Percentiles rank a stretch among this genome's conserved stretches.
phyloP scores from a whole-genome alignment of 305 asterid species.

The Salvia sclarea region DNA sequence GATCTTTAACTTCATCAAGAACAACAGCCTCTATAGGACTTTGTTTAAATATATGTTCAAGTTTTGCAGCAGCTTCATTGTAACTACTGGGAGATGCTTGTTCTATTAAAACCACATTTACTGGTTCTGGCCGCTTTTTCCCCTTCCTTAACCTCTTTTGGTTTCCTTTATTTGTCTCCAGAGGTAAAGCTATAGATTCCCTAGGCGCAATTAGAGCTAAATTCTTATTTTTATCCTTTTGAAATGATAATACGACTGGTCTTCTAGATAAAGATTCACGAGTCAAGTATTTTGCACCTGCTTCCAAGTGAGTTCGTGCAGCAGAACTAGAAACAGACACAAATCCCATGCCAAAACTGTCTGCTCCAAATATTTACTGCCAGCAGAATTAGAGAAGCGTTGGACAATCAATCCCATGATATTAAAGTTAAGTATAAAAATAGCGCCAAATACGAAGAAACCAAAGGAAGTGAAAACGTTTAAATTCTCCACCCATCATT shows the following conservation, averaged over 20 bases:
- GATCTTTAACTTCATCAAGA: slow-evolving; percentile 40
- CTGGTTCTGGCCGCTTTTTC: slow-evolving; percentile 50
- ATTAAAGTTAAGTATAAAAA: not conserved
- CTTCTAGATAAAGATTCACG: slow-evolving; percentile 50
- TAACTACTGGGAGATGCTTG: slow-evolving; percentile 63
- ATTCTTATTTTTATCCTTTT: slow-evolving; percentile 54
- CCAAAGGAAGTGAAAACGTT: not conserved
- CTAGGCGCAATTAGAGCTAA: slow-evolving; percentile 51
- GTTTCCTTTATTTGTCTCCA: slow-evolving; percentile 54
- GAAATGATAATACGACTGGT: slow-evolving; percentile 56
- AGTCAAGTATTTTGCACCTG: slow-evolving; percentile 45
- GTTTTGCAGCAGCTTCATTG: slow-evolving; percentile 74
- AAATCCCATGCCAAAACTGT: slow-evolving; percentile 73
- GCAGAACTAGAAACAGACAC: slow-evolving; percentile 88
- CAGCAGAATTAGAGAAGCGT: slow-evolving; percentile 10
- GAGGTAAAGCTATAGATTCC: slow-evolving; percentile 51
- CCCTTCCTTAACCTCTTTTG: slow-evolving; percentile 50
- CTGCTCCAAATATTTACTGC: slow-evolving; percentile 27
- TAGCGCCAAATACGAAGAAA: not conserved
- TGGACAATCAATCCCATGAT: not conserved
- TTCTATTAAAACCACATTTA: slow-evolving; percentile 49
- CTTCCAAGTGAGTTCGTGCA: slow-evolving; percentile 64
- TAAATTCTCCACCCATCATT: not conserved
- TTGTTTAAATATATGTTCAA: slow-evolving; percentile 56
- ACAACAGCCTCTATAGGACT: slow-evolving; percentile 48